Evolutionary conservation across 176 grass and related monocot species (phyloP).

Genomic region (Typha latifolia): DNA sequence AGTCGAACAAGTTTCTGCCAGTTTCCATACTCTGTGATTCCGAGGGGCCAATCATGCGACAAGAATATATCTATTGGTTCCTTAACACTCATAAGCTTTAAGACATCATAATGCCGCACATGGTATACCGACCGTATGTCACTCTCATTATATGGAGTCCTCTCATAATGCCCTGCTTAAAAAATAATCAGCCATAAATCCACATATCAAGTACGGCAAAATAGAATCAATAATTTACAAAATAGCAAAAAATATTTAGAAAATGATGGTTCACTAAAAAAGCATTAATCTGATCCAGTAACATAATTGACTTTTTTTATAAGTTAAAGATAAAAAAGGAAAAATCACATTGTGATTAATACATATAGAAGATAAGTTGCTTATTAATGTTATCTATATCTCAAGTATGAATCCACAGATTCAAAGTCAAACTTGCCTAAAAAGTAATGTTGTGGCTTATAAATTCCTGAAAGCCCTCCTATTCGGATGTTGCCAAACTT

Average conservation of each 20-base stretch:
- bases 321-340: background rate
- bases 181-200: background rate
- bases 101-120: conserved; percentile 78
- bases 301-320: background rate
- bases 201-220: background rate
- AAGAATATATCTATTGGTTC: conserved; percentile 87
- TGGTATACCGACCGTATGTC: conserved; percentile 71
- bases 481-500: conserved; percentile 91
- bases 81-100: conserved; percentile 73
- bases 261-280: too few species aligned
- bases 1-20: conserved; percentile 49
- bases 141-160: conserved; percentile 52
- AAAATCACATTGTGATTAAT: conserved; percentile 17
- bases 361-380: background rate
- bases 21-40: conserved; percentile 89
- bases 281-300: background rate
- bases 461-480: conserved; percentile 83
- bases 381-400: too few species aligned
- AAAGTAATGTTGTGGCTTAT: conserved; percentile 48
- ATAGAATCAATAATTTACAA: too few species aligned
- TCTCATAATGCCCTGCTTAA: conserved; percentile 66
- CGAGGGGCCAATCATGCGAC: conserved; percentile 96
- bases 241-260: too few species aligned
- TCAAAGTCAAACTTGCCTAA: conserved; percentile 37
- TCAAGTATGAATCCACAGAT: background rate